Evolutionary conservation across 1,284 basidiomycete species (phyloP), one percentile per base, ranked within the genome.

Genomic region (Malassezia psittaci): DNA sequence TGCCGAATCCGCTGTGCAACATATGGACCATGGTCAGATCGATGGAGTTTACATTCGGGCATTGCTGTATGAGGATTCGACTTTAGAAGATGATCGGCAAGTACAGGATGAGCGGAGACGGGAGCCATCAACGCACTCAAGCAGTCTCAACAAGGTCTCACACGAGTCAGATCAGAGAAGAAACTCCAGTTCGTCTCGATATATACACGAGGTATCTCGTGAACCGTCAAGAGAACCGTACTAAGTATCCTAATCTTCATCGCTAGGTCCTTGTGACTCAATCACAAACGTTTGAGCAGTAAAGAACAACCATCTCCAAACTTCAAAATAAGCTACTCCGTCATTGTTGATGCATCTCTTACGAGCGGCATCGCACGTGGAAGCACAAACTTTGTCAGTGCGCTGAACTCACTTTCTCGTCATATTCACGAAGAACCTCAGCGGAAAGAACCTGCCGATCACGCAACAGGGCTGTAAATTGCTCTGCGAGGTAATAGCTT

Each of bases 21-120:
- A 67, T 40, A 66, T 69, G 64, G 58, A 58, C 39, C 47, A 52
- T 0, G 67, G 65, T 1, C 67, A 69, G 50, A 69, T 69, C 40
- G 67, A 69, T 37, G 67, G 65, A 13, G 43, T 33, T 9, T 33
- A 11, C 24, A 45, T 45, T 11, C 43, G 43, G 9, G 43, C 43
- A 18, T 16, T 18, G 24, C 21, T 45, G 7, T 18, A 16, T 9
- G 43, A 45, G 12, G 43, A 45, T 18, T 16, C 43, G 8, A 2
- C 3, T 6, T 19, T 45, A 24, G 41, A 16, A 43, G 41, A 32
- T 19, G 38, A 39, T 19, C 38, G 38, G 38, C 38, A 19, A n/a
- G 38, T 8, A 19, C 38, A n/a, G 38, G 15, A n/a, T 6, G 6
- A n/a, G 8, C 38, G 38, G 3, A n/a, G 38, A 6, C n/a, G 19